Conservation (phyloP, 192 early-diverging fungal genomes). For the Kappamyces sp. region DNA sequence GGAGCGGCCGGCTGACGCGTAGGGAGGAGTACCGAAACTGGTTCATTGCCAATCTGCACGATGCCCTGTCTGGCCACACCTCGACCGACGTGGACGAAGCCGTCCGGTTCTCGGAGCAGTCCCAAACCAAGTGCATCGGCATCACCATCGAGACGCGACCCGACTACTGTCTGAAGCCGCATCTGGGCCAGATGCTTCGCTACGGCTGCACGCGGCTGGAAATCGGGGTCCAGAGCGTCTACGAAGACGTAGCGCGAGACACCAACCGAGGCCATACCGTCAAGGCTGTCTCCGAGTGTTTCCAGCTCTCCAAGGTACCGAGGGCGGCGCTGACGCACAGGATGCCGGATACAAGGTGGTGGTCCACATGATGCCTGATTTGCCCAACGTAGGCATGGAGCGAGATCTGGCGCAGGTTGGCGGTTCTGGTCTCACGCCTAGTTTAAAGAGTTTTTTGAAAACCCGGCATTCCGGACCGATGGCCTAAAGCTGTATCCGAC, state of each 20-base stretch:
- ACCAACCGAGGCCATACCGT: slow-evolving; percentile 99
- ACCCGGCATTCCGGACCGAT: slow-evolving; percentile 96
- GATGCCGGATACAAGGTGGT: slow-evolving; percentile 99
- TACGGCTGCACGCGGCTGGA: slow-evolving; percentile 99
- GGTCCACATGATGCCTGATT: slow-evolving; percentile 99
- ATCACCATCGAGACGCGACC: slow-evolving; percentile 99
- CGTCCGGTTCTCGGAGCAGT: slow-evolving; percentile 96
- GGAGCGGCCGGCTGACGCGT: not conserved
- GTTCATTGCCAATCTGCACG: slow-evolving; percentile 97
- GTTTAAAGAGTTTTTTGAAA: slow-evolving; percentile 77
- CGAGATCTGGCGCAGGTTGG: slow-evolving; percentile 97
- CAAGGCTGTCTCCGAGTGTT: slow-evolving; percentile 93
- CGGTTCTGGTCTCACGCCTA: slow-evolving; percentile 49
- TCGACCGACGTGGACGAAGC: slow-evolving; percentile 93
- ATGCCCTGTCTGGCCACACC: slow-evolving; percentile 88
- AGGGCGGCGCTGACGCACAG: not conserved
- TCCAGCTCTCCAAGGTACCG: slow-evolving; percentile 79
- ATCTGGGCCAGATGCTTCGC: slow-evolving; percentile 91
- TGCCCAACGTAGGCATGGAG: slow-evolving; percentile 99
- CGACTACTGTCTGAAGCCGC: slow-evolving; percentile 96
- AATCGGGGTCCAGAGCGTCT: slow-evolving; percentile 98
- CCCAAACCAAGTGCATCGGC: slow-evolving; percentile 94
- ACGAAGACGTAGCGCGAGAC: slow-evolving; percentile 98
- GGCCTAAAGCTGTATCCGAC: slow-evolving; percentile 98
- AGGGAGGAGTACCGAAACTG: slow-evolving; percentile 90